Percentiles rank a stretch among this genome's conserved stretches.
Evolutionary conservation across 345 rosid species (phyloP).

Genomic region (Heritiera littoralis): DNA sequence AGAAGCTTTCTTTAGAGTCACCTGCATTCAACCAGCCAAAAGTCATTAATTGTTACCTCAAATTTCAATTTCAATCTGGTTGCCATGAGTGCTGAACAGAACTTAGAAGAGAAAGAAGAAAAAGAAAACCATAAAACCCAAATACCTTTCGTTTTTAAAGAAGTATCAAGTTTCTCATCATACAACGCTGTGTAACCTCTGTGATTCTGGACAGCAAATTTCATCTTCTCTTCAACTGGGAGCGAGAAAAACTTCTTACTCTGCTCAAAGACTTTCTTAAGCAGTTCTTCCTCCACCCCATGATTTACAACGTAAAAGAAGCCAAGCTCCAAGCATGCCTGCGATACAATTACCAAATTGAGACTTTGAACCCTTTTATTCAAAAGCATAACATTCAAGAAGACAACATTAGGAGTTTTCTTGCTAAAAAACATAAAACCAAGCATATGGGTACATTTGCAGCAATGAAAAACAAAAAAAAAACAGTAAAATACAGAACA

Average conservation of each 20-base stretch:
- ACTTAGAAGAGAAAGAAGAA: background rate
- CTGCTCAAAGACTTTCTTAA: conserved; percentile 44
- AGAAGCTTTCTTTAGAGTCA: conserved; percentile 74
- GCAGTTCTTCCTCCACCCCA: conserved; percentile 58
- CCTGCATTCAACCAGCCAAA: conserved; percentile 38
- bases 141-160: conserved; percentile 39
- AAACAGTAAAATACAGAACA: too few relatives aligned
- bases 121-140: background rate
- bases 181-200: conserved; percentile 69
- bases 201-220: conserved; percentile 38
- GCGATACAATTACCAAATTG: conserved; percentile 10
- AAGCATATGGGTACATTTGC: too few relatives aligned
- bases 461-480: too few relatives aligned
- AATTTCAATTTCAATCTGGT: too few relatives aligned
- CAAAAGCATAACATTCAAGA: background rate
- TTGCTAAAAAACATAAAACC: too few relatives aligned
- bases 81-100: background rate
- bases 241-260: conserved; percentile 69
- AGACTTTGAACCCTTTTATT: background rate
- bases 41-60: too few relatives aligned
- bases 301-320: conserved; percentile 39
- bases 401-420: too few relatives aligned
- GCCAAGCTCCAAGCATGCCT: conserved; percentile 78
- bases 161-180: conserved; percentile 52
- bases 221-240: conserved; percentile 56